Evolutionary conservation across 306 rosid genomes (phyloP).

Genomic region (Trichosanthes truncata): DNA sequence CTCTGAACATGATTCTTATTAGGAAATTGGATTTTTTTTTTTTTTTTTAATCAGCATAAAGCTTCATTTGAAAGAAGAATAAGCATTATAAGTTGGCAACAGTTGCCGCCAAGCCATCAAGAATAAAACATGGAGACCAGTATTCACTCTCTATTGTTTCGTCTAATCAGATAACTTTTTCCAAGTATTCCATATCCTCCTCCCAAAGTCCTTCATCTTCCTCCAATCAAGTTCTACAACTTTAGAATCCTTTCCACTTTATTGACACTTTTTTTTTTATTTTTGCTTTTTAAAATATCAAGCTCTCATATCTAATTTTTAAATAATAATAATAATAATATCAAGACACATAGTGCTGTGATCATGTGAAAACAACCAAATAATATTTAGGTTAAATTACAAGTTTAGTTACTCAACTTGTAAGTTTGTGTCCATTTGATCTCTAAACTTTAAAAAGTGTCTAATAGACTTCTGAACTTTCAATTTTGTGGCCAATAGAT

Average conservation of each 20-base stretch:
- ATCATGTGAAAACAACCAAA: too few species aligned
- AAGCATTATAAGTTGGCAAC: not conserved
- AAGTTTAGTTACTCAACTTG: too few species aligned
- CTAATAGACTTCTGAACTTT: too few species aligned
- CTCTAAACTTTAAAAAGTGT: too few species aligned
- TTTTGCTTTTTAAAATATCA: not conserved
- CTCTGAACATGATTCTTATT: not conserved
- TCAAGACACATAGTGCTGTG: too few species aligned
- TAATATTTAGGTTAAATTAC: too few species aligned
- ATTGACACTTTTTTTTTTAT: not conserved
- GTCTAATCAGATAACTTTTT: conserved; percentile 1
- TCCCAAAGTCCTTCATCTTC: not conserved
- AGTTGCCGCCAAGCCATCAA: not conserved
- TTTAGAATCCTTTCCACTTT: conserved; percentile 3
- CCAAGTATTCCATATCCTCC: conserved; percentile 8
- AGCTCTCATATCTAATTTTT: not conserved
- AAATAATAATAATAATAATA: too few species aligned
- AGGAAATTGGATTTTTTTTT: not conserved
- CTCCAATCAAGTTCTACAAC: not conserved
- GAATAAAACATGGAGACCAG: not conserved
- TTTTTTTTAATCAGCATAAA: not conserved
- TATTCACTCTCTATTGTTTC: conserved; percentile 5
- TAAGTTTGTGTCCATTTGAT: too few species aligned
- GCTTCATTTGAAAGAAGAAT: not conserved
- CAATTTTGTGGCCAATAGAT: too few species aligned